Evolutionary conservation across 1,139 yeast species (phyloP), one percentile per base, ranked within the genome.

Genomic region (Blastobotrys ciferrii): DNA sequence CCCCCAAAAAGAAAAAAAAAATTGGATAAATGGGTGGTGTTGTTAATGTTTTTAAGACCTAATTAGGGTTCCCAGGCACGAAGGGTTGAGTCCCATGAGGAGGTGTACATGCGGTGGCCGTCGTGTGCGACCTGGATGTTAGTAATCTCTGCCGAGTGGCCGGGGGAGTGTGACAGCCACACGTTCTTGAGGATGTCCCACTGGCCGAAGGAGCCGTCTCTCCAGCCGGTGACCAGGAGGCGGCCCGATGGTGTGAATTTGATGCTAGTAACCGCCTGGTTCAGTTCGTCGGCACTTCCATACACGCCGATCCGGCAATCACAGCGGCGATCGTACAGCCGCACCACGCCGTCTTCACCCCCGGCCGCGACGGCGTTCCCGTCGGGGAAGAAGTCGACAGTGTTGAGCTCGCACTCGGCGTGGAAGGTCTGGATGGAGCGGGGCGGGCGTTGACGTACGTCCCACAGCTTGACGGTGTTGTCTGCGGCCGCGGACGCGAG

Each of bases 381-480:
- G 55, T 82, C 86, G 6, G 91, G 89, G 63, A 84, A 84, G 60
- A 81, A 79, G 54, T 77, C 74, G 5, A 86, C 70, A 20, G 82
- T 69, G 49, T 84, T 84, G 23, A 87, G 79, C 62, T 91, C 97
- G 38, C 75, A 73, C 32, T 87, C 79, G 1, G 82, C 78, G 42
- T 61, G 53, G 61, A 83, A 83, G 47, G 77, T 80, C 57, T 83
- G 84, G 76, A 87, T 73, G n/a, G 84, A 74, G 3, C 66, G 61
- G n/a, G 94, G 77, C 58, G 82, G 79, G 54, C 81, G 84, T 1
- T 95, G 84, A 62, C 99, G 81, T 9, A 87, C 78, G 67, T 92
- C 99, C 99, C 99, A 92, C 14, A 92, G 84, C 60, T 89, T 86
- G 43, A 86, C 94, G 2, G 95, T 84, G 20, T 96, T 95, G 67